A percentile compares a stretch with the other conserved stretches of the same genome.
These are phyloP conservation scores for Cordia subcordata DNA, from an alignment of 257 asterid species.

Conservation along the genomic window DNA sequence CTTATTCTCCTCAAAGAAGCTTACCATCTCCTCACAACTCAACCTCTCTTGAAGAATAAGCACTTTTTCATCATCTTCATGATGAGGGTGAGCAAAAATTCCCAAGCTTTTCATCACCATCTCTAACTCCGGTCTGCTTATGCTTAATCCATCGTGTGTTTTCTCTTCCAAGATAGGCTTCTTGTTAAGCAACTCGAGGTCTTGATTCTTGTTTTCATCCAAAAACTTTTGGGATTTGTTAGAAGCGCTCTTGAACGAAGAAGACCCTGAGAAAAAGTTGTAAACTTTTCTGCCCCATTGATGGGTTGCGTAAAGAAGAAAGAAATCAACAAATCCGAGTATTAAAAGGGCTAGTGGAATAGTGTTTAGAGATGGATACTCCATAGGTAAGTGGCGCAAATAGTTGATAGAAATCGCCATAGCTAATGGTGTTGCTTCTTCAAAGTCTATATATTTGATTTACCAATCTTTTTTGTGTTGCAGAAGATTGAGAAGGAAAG, in stretches of 20 bases:
- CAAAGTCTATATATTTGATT: no score
- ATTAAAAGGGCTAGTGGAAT: conserved; percentile 13
- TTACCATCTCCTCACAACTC: conserved; percentile 1
- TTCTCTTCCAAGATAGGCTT: background rate
- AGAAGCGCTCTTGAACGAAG: conserved; percentile 15
- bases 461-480: background rate
- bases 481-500: no score
- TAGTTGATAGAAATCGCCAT: conserved; percentile 17
- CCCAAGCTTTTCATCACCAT: conserved; percentile 7
- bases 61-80: background rate
- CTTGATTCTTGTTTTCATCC: conserved; percentile 4
- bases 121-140: conserved; percentile 6
- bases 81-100: background rate
- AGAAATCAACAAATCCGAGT: conserved; percentile 32
- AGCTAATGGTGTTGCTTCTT: conserved; percentile 8
- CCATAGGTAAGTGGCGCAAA: conserved; percentile 18
- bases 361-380: conserved; percentile 12
- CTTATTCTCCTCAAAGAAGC: conserved; percentile 12
- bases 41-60: conserved; percentile 8
- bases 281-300: conserved; percentile 23
- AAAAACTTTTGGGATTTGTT: conserved; percentile 7
- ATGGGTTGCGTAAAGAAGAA: conserved; percentile 17
- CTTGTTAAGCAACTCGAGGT: background rate
- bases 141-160: conserved; percentile 13
- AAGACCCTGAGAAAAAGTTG: conserved; percentile 25